Base-by-base conservation (phyloP, 371 early-diverging fungal species). In the Umbelopsis sp. region DNA sequence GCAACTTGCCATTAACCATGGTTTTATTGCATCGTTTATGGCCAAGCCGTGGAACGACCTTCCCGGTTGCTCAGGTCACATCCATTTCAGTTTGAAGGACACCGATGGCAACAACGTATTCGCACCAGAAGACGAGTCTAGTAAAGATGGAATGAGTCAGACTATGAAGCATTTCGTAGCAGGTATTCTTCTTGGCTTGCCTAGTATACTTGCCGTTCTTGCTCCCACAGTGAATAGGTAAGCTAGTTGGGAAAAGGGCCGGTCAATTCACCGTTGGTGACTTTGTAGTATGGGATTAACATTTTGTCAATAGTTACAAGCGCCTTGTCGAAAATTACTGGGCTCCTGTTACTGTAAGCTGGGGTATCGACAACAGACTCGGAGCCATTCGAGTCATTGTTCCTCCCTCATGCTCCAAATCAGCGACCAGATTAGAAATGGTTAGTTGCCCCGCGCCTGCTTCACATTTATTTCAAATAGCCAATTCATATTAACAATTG, bases 61-160 rank as follows among this genome's bases (percentile, higher is more conserved):
- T 38, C 93, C 94, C 0, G 95, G 95, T 1, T 93, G 93, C 69
- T 92, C 92, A 44, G 95, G 94, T 10, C 95, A 94, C 74, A 77
- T 92, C 48, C 95, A 95, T 76, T 86, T 95, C 69, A 89, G 89
- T 57, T 76, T 93, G 38, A 86, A 81, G 22, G 76, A 88, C 32
- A 68, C 67, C 11, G 67, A 84, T 4, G 86, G 85, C 3, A 69
- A 74, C 12, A 89, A 89, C 72, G 70, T 82, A 12, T 90, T 91
- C 77, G 74, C 79, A 0, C 80, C 82, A 4, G 68, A 79, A 63
- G 57, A 35, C 32, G 35, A n/a, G 4, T 57, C 57, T 18, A 35
- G n/a, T 18, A 29, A 57, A 10, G 57, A 74, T 10, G 63, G 72
- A 2, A 80, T 89, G 83, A 87, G 87, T 35, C 70, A 79, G 18